phyloP scores from a whole-genome alignment of 306 rosid species.

The Malus orientalis region DNA sequence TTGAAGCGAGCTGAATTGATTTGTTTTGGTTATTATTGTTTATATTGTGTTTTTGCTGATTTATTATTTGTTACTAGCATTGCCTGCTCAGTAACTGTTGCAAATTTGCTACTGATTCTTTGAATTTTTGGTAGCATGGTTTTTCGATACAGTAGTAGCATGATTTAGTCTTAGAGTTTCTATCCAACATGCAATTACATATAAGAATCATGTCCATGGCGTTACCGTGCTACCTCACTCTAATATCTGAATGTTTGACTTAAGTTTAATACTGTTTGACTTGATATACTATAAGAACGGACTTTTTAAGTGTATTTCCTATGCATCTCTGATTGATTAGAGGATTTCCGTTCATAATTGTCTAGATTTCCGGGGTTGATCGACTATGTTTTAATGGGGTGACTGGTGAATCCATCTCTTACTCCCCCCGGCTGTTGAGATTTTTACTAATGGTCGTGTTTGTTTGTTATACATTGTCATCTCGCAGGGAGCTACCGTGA shows the following conservation, averaged over 20 bases:
- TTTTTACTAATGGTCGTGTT: not conserved
- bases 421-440: not conserved
- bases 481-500: constrained; percentile 79
- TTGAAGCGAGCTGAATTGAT: not conserved
- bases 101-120: not conserved
- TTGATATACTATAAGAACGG: not conserved
- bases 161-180: not conserved
- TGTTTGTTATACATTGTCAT: not conserved
- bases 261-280: not conserved
- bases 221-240: too few relatives aligned
- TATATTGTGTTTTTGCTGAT: not conserved
- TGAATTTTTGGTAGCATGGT: not conserved
- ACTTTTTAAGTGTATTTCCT: not conserved
- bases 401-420: not conserved
- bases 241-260: too few relatives aligned
- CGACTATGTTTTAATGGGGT: not conserved
- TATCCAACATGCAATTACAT: not conserved
- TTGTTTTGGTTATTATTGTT: not conserved
- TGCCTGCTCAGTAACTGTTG: not conserved
- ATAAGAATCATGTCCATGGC: too few relatives aligned
- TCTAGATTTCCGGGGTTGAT: not conserved
- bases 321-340: not conserved
- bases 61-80: not conserved
- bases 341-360: not conserved
- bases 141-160: too few relatives aligned